Conservation (phyloP, 106 monocot genomes). For the Ottelia alismoides region DNA sequence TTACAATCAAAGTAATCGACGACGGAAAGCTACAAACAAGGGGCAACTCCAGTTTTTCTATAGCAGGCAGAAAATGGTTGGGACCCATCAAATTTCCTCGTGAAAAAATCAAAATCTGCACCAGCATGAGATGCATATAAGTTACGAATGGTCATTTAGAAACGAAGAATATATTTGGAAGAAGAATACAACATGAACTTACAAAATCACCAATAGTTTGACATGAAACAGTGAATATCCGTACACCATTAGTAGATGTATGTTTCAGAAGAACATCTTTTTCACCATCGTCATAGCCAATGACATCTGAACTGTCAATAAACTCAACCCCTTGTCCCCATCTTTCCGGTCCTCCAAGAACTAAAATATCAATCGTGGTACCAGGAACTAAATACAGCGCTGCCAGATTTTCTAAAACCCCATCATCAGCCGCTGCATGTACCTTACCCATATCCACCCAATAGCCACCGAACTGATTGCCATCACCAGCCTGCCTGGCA, state of each 20-base stretch:
- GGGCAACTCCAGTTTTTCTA: slow-evolving; percentile 39
- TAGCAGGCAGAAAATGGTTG: slow-evolving; percentile 51
- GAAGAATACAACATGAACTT: slow-evolving; percentile 14
- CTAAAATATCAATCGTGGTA: slow-evolving; percentile 54
- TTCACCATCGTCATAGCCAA: slow-evolving; percentile 25
- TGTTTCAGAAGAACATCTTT: slow-evolving; percentile 29
- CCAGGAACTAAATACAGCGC: slow-evolving; percentile 83
- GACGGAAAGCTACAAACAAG: slow-evolving; percentile 73
- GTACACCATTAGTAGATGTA: slow-evolving; percentile 14
- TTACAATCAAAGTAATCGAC: slow-evolving; percentile 61
- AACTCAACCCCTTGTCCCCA: slow-evolving; percentile 68
- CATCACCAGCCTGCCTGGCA: slow-evolving; percentile 55
- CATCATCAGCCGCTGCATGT: slow-evolving; percentile 16
- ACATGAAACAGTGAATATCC: slow-evolving; percentile 50
- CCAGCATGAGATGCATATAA: too few species aligned
- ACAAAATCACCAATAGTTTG: slow-evolving; percentile 54
- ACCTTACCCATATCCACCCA: slow-evolving; percentile 34
- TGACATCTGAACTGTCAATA: slow-evolving; percentile 60
- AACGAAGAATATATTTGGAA: neutral
- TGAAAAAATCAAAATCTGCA: too few species aligned
- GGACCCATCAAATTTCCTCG: too few species aligned
- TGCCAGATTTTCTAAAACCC: slow-evolving; percentile 18
- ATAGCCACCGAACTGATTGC: slow-evolving; percentile 90
- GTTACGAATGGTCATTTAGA: too few species aligned
- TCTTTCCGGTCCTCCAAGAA: slow-evolving; percentile 73